Evolutionary conservation across 768 basidiomycete species (phyloP).

Genomic region (Tubosaeta brunneosetosa): DNA sequence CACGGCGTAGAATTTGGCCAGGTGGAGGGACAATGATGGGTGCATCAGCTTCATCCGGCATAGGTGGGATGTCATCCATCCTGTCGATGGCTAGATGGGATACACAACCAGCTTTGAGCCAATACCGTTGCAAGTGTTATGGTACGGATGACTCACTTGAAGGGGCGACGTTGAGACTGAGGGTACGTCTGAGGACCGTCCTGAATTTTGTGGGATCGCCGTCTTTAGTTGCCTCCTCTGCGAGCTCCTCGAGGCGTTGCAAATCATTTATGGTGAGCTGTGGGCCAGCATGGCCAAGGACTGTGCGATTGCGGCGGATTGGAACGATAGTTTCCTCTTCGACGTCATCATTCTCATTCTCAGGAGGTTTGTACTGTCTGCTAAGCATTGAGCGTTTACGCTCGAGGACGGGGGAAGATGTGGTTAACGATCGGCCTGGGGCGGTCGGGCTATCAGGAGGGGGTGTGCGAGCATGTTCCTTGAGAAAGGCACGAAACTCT

Average conservation of each 20-base stretch:
- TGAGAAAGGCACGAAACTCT: constrained; percentile 92
- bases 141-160: constrained; percentile 56
- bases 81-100: constrained; percentile 52
- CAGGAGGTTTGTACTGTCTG: constrained; percentile 82
- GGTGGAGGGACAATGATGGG: constrained; percentile 85
- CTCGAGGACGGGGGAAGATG: constrained; percentile 48
- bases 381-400: constrained; percentile 93
- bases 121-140: constrained; percentile 5
- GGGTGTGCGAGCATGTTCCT: constrained; percentile 77
- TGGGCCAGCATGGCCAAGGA: constrained; percentile 64
- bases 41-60: constrained; percentile 79
- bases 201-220: constrained; percentile 79
- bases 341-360: constrained; percentile 68
- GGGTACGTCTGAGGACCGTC: constrained; percentile 75
- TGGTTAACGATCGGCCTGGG: constrained; percentile 42
- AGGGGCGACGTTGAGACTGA: constrained; percentile 82
- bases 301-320: constrained; percentile 62
- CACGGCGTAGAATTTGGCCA: constrained; percentile 83
- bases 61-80: constrained; percentile 63
- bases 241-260: constrained; percentile 90
- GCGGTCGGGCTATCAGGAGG: constrained; percentile 44
- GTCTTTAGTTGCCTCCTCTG: constrained; percentile 81
- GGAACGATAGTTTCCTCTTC: constrained; percentile 71
- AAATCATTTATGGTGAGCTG: constrained; percentile 91
- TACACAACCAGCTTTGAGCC: constrained; percentile 18